Evolutionary conservation across 306 rosid species (phyloP), one percentile per base, ranked within the genome.

Genomic region (Crotalaria pallida): DNA sequence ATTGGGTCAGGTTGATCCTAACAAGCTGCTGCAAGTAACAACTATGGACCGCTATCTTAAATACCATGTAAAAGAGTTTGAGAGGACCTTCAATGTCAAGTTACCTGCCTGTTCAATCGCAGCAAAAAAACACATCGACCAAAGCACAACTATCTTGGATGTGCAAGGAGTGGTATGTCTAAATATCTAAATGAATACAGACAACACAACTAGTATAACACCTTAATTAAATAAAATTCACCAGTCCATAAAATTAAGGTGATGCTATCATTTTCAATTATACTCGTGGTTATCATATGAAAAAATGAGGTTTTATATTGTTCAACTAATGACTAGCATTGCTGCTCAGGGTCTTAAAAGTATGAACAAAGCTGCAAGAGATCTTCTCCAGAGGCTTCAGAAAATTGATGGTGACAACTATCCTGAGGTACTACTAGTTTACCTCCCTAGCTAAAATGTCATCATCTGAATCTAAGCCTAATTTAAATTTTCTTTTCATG

Each of bases 321-420:
- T 29, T 55, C 26, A 22, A 72, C 10, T 74, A 13, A 3, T 53
- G 27, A 49, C 22, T 44, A 15, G 41, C 48, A 11, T 74, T 23
- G 34, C 24, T 49, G 10, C 57, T 58, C 48, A 94, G 97, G 99
- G 99, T 58, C 86, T 90, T 29, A 94, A 80, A 72, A 82, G 84
- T 38, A 74, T 94, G 77, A 91, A 86, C 83, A 94, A 88, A 83
- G 84, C 95, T 13, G 99, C 99, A 12, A 87, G 99, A 80, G 99
- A 94, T 29, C 95, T 94, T 38, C 71, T 91, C 79, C 90, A 79
- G 65, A 45, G 87, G 67, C 88, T 91, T 59, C 96, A 94, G 83
- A 94, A 90, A 88, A 87, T 94, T 75, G 99, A 94, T 55, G 99
- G 99, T 9, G 97, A 87, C 76, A 94, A 88, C 72, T 94, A 94